Evolutionary conservation across 805 yeast species (phyloP), one percentile per base, ranked within the genome.

Genomic region (Isabelozyma pseudorhagii): DNA sequence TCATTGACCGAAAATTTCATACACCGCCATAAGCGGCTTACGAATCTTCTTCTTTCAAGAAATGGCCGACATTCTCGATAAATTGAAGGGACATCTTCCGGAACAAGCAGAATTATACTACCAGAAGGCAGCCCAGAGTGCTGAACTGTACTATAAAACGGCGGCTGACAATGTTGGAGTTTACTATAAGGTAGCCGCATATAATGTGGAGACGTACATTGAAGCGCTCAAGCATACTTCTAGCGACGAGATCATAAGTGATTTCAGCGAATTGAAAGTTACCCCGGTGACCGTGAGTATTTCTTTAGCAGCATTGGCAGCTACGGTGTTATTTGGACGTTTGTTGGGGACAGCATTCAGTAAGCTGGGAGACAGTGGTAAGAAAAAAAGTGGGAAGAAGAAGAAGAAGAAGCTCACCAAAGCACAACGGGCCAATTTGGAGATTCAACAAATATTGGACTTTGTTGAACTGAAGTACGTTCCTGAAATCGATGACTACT

Each of bases 351-450:
- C 52, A 15, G 36, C 36, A 4, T 13, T 31, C 36, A 31, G n/a
- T 10, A 10, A 9, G 8, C 36, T 31, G 36, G n/a, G n/a, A 4
- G 27, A 41, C 18, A 40, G 44, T 7, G 43, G 50, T 8, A 55
- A 56, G 46, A 54, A 49, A 38, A 36, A 41, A 29, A 48, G 57
- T 50, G 55, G 59, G 50, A 60, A 61, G 51, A 57, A 58, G 54
- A 61, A 63, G 54, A 71, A 68, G 62, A 71, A 70, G 67, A 71
- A 64, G 58, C 56, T 62, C 27, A 56, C 70, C 36, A 70, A 66
- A 57, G 76, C 77, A 11, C 75, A 70, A 54, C 66, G 59, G 59
- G 69, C 75, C 44, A 74, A 74, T 55, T 58, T 57, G 49, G 65
- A 68, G 40, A 73, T 74, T 50, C 76, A 72, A 57, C 53, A 48